Conservation (phyloP, 2,329 filamentous ascomycete genomes). For the Pyrenophora teres region DNA sequence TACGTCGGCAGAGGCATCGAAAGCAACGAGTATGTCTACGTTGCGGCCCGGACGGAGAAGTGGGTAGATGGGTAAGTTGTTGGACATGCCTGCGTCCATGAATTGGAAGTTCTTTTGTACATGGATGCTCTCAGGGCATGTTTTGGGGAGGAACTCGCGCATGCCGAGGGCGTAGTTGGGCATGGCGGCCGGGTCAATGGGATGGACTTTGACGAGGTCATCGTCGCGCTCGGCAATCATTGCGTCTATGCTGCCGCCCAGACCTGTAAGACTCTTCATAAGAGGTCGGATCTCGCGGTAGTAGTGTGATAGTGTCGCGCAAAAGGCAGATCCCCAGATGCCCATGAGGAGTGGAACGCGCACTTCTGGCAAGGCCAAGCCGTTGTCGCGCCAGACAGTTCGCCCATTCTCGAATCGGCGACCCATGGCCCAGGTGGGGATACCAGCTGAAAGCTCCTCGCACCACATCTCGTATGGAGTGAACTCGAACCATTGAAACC, state of each 20-base stretch:
- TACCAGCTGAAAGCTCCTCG: constrained; percentile 87
- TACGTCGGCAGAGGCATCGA: constrained; percentile 93
- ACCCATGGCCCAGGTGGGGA: constrained; percentile 92
- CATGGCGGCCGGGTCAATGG: constrained; percentile 87
- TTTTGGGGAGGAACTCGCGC: constrained; percentile 72
- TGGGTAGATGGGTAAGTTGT: constrained; percentile 95
- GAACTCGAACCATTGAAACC: constrained; percentile 96
- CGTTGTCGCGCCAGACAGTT: constrained; percentile 65
- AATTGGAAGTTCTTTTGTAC: constrained; percentile 65
- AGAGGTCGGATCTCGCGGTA: constrained; percentile 91
- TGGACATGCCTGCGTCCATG: constrained; percentile 99
- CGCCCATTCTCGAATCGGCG: constrained; percentile 76
- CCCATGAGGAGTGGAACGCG: constrained; percentile 84
- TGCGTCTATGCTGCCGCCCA: constrained; percentile 72
- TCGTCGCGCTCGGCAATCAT: constrained; percentile 82
- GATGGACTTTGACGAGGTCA: constrained; percentile 88
- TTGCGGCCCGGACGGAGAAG: constrained; percentile 84
- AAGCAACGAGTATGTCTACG: constrained; percentile 88
- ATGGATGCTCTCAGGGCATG: constrained; percentile 78
- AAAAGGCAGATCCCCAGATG: constrained; percentile 96
- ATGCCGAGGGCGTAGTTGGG: constrained; percentile 89
- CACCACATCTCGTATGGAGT: constrained; percentile 96
- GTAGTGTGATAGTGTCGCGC: constrained; percentile 92
- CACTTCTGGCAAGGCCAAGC: constrained; percentile 79
- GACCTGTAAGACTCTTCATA: constrained; percentile 73